phyloP scores from a whole-genome alignment of 2,329 filamentous ascomycete genomes.

The Cadophora sp. region DNA sequence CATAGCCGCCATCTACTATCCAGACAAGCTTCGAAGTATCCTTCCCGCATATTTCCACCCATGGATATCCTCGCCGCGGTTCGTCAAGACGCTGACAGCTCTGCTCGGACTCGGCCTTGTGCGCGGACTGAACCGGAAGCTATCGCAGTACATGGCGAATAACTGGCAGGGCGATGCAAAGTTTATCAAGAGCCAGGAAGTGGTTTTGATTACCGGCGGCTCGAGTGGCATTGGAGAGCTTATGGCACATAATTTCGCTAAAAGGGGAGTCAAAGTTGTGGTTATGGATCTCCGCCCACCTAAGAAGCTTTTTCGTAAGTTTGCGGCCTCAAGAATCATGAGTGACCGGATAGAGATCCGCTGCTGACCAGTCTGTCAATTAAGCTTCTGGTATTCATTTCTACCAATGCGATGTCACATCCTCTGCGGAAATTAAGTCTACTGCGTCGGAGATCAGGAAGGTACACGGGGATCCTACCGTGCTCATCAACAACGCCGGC shows the following conservation, averaged over 20 bases:
- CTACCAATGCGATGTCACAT: slow-evolving; percentile 73
- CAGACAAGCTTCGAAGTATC: slow-evolving; percentile 32
- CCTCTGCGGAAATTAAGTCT: slow-evolving; percentile 56
- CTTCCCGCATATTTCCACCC: slow-evolving; percentile 31
- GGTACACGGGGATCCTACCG: slow-evolving; percentile 67
- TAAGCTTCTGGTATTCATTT: slow-evolving; percentile 62
- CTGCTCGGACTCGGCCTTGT: slow-evolving; percentile 60
- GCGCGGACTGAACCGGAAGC: slow-evolving; percentile 54
- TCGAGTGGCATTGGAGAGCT: slow-evolving; percentile 73
- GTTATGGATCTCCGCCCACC: slow-evolving; percentile 68
- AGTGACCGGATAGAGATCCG: slow-evolving; percentile 1
- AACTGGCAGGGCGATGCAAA: slow-evolving; percentile 56
- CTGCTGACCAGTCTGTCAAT: not conserved
- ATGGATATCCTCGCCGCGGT: slow-evolving; percentile 29
- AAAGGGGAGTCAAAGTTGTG: slow-evolving; percentile 69
- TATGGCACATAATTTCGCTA: slow-evolving; percentile 68
- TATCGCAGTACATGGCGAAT: slow-evolving; percentile 57
- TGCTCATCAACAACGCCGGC: slow-evolving; percentile 77
- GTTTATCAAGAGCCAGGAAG: slow-evolving; percentile 70
- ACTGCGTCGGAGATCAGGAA: slow-evolving; percentile 60
- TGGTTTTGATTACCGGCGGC: slow-evolving; percentile 79
- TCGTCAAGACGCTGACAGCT: slow-evolving; percentile 30
- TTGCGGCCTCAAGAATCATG: not conserved
- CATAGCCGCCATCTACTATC: slow-evolving; percentile 36
- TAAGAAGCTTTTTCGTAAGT: slow-evolving; percentile 24